Evolutionary conservation across 208 protist genomes (phyloP), one percentile per base, ranked within the genome.

Genomic region (Leptomonas pyrrhocoris): DNA sequence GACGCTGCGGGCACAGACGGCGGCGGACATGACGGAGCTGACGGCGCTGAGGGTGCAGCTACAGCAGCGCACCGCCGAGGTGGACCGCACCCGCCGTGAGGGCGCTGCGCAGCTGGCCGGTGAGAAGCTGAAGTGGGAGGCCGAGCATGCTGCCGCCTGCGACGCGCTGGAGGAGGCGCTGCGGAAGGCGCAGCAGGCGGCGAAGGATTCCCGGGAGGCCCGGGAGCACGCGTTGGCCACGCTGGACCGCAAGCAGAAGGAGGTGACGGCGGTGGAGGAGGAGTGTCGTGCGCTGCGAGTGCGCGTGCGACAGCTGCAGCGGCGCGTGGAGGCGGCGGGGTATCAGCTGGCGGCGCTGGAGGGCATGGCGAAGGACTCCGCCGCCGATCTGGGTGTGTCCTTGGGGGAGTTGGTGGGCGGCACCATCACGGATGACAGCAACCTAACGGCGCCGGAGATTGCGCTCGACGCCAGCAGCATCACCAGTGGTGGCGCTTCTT

Each of bases 221-320:
- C 79, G 88, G 9, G 88, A 90, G 50, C 51, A 64, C 49, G 84
- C 84, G 5, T 63, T 89, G 36, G 56, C 72, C 12, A 28, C 68
- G 15, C 74, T 85, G 31, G 73, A 78, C 55, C 70, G 79, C 31
- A 66, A 74, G 36, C 71, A 79, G 68, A 23, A 40, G n/a, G 74
- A 76, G 51, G 49, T 76, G 19, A 79, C 86, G 28, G 62, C 57
- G 60, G 40, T 61, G 53, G 81, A 84, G 38, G 65, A 34, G 21
- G 61, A 74, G 40, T 54, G 38, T 40, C 71, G 65, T 3, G 63
- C 63, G 30, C 49, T 78, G 55, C 75, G 74, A 25, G 78, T 55
- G 21, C 36, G 75, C 42, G 55, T 74, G 55, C 75, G 57, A 8
- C 51, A 43, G 21, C 68, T 80, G 57, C 70, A 67, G 62, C 65